Percentiles rank a stretch among this genome's conserved stretches.
These are phyloP conservation scores for Cryphonectria parasitica DNA, from an alignment of 2,329 filamentous ascomycete species.

Conservation along the genomic window DNA sequence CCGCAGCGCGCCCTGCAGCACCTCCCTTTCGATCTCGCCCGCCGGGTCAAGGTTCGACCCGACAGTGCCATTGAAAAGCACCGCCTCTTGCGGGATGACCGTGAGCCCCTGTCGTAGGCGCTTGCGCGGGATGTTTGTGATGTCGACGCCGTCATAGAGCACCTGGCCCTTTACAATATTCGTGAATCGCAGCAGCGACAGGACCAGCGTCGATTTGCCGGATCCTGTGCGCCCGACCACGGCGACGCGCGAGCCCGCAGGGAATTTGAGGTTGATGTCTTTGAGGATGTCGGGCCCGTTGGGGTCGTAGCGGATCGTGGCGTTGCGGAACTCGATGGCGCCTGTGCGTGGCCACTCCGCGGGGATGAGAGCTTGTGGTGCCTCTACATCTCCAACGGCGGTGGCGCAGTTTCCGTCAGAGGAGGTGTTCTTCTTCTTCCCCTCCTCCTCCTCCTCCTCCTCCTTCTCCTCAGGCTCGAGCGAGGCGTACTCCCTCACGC, in stretches of 20 bases:
- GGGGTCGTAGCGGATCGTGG: slow-evolving; percentile 35
- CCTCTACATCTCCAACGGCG: slow-evolving; percentile 6
- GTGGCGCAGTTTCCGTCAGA: slow-evolving; percentile 19
- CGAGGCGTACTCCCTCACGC: slow-evolving; percentile 38
- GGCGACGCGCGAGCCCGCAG: slow-evolving; percentile 65
- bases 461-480: slow-evolving; percentile 36
- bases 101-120: slow-evolving; percentile 43
- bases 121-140: slow-evolving; percentile 39
- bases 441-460: slow-evolving; percentile 12
- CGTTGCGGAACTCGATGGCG: slow-evolving; percentile 36
- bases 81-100: slow-evolving; percentile 46
- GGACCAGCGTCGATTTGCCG: slow-evolving; percentile 63
- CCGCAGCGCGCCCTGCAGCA: slow-evolving; percentile 62
- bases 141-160: slow-evolving; percentile 42
- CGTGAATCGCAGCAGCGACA: slow-evolving; percentile 43
- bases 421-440: not conserved
- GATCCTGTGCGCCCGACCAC: slow-evolving; percentile 69
- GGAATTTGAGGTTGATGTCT: slow-evolving; percentile 35
- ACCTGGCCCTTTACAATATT: slow-evolving; percentile 39
- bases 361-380: slow-evolving; percentile 23
- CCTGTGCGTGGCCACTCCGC: slow-evolving; percentile 36
- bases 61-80: slow-evolving; percentile 43
- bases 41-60: slow-evolving; percentile 68
- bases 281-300: slow-evolving; percentile 38
- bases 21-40: slow-evolving; percentile 54